Percentiles rank a stretch among this genome's conserved stretches.
Conservation (phyloP, 805 yeast species). For the Ogataea parapolymorpha region DNA sequence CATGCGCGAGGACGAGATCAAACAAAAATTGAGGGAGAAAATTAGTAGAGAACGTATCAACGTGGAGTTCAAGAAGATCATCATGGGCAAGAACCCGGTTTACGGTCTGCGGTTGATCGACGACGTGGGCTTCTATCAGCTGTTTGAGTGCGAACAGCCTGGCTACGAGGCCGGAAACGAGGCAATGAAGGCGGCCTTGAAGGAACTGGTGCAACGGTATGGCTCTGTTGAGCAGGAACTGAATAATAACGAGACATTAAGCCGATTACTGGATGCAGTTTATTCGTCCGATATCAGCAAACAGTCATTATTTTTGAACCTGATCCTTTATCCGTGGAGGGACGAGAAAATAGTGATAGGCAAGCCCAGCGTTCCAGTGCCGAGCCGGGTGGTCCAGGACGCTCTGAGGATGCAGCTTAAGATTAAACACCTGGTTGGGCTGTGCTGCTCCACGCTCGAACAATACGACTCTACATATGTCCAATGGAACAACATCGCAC, state of each 20-base stretch:
- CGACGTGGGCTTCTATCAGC: slow-evolving; percentile 51
- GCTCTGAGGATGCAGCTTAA: slow-evolving; percentile 64
- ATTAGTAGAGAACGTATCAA: slow-evolving; percentile 91
- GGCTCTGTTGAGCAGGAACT: slow-evolving; percentile 20
- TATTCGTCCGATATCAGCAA: slow-evolving; percentile 23
- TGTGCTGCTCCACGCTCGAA: slow-evolving; percentile 36
- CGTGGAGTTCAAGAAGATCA: slow-evolving; percentile 72
- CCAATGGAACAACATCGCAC: slow-evolving; percentile 29
- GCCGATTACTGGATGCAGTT: slow-evolving; percentile 17
- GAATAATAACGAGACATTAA: slow-evolving; percentile 6
- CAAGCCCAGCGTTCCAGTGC: slow-evolving; percentile 35
- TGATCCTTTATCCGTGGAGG: slow-evolving; percentile 50
- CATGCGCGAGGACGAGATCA: slow-evolving; percentile 61
- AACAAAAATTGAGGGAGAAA: slow-evolving; percentile 58
- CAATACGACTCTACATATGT: slow-evolving; percentile 29
- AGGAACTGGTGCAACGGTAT: slow-evolving; percentile 18
- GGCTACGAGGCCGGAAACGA: slow-evolving; percentile 7
- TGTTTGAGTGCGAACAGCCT: slow-evolving; percentile 47
- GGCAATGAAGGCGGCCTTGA: slow-evolving; percentile 9
- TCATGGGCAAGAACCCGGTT: slow-evolving; percentile 59
- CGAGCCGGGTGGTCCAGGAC: slow-evolving; percentile 55
- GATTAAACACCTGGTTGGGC: slow-evolving; percentile 50
- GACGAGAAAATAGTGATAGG: slow-evolving; percentile 30
- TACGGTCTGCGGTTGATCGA: slow-evolving; percentile 62
- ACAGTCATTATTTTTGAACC: slow-evolving; percentile 42